phyloP scores from a whole-genome alignment of 2,329 filamentous ascomycete genomes.

The Polychaeton citri region DNA sequence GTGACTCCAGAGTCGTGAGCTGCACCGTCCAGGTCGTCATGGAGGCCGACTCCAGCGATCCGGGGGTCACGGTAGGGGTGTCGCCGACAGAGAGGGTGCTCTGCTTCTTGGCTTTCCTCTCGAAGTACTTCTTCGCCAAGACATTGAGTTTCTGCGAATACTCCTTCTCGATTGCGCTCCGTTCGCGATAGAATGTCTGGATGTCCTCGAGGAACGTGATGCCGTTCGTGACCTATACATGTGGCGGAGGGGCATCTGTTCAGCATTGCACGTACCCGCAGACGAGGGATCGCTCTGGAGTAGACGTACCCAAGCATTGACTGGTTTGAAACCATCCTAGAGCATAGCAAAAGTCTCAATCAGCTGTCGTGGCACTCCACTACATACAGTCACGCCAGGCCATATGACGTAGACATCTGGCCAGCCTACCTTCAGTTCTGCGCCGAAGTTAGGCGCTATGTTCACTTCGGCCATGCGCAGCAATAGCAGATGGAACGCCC shows the following conservation, averaged over 20 bases:
- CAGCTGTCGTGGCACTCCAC: neutral
- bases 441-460: conserved; percentile 73
- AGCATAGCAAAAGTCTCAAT: conserved; percentile 8
- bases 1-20: conserved; percentile 74
- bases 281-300: conserved; percentile 30
- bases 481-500: no score
- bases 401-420: no score
- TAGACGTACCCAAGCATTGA: conserved; percentile 62
- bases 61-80: conserved; percentile 81
- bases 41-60: conserved; percentile 89
- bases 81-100: conserved; percentile 85
- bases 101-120: conserved; percentile 87
- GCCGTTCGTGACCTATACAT: conserved; percentile 48
- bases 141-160: conserved; percentile 79
- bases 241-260: no score
- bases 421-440: conserved; percentile 62
- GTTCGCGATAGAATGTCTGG: conserved; percentile 92
- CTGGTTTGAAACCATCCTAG: conserved; percentile 91
- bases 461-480: conserved; percentile 83
- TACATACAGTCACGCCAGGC: no score
- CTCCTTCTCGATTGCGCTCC: conserved; percentile 89
- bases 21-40: conserved; percentile 96
- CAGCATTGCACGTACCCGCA: no score
- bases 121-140: conserved; percentile 90
- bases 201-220: conserved; percentile 95